Conservation (phyloP, 2,329 filamentous ascomycete genomes). For the Lachnum nothofagi region DNA sequence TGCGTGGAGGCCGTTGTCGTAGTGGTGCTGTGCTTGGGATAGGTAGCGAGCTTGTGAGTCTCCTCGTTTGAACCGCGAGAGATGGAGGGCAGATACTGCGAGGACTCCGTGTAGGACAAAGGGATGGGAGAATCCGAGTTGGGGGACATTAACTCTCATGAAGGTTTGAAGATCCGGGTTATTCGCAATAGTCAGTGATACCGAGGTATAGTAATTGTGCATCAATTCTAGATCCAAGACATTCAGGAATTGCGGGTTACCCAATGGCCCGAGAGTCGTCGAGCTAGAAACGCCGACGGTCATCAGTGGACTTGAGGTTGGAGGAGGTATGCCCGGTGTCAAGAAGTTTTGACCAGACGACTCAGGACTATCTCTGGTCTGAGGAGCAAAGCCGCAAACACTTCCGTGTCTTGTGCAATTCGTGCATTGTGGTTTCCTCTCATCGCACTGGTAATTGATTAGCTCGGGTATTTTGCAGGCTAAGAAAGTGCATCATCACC, state of each 20-base stretch:
- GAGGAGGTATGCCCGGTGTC: not conserved
- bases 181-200: constrained; percentile 15
- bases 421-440: constrained; percentile 35
- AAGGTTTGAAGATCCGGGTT: constrained; percentile 12
- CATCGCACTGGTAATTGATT: constrained; percentile 32
- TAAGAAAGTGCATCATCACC: not conserved
- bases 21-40: constrained; percentile 33
- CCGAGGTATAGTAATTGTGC: constrained; percentile 20
- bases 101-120: constrained; percentile 17
- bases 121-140: constrained; percentile 12
- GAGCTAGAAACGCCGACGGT: not conserved
- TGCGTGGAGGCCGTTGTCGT: constrained; percentile 24
- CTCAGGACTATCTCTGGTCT: constrained; percentile 1
- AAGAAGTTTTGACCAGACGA: not conserved
- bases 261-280: not conserved
- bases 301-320: not conserved
- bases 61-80: constrained; percentile 36
- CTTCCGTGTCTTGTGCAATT: constrained; percentile 25
- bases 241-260: constrained; percentile 5
- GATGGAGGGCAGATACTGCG: constrained; percentile 37
- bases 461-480: not conserved
- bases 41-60: constrained; percentile 35
- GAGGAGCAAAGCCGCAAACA: constrained; percentile 2
- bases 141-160: constrained; percentile 14
- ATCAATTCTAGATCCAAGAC: constrained; percentile 20